Base-by-base conservation (phyloP, 352 stramenopile species). In the Globisporangium apiculatum region DNA sequence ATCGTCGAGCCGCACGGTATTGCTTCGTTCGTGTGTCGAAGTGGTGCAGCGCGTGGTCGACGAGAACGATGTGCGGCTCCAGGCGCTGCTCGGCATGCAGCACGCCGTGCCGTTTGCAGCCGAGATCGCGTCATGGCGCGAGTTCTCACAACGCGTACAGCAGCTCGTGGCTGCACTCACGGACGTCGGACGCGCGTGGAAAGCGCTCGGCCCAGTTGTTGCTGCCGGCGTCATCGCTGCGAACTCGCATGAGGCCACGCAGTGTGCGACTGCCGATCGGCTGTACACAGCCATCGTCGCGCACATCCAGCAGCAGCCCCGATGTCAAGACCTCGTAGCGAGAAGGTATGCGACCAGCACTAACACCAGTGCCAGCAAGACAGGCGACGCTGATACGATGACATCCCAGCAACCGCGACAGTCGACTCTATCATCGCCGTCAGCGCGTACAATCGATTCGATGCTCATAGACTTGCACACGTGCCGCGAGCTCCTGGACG, bases 41-140 rank as follows among this genome's bases (percentile, higher is more conserved):
- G 66, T 70, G 1, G 67, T 88, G 15, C 60, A 81, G 35, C 55
- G 66, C 38, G 52, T 90, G 7, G 60, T 84, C 6, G 75, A 91
- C 31, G 83, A 93, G 12, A 83, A 89, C 53, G 62, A 81, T 3
- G 49, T 79, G 50, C 63, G 75, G 0, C 58, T 89, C 9, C 76
- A 87, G 55, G 64, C 68, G 0, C 58, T 89, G 7, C 72, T 76
- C 0, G 82, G 67, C 35, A 69, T 87, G 56, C 55, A 58, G 2
- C 71, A 87, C 48, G 72, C 73, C 0, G 55, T 65, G 0, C 67
- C 79, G 0, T 89, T 91, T 49, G 57, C 65, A 0, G 40, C 66
- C 2, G 64, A 77, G 7, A 87, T 89, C 6, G 52, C 57, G 1
- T 47, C 65, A 14, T 90, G 79, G 79, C 58, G 83, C 53, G 35